Base-by-base conservation (phyloP, 1,284 basidiomycete genomes). In the Naganishia sp. region DNA sequence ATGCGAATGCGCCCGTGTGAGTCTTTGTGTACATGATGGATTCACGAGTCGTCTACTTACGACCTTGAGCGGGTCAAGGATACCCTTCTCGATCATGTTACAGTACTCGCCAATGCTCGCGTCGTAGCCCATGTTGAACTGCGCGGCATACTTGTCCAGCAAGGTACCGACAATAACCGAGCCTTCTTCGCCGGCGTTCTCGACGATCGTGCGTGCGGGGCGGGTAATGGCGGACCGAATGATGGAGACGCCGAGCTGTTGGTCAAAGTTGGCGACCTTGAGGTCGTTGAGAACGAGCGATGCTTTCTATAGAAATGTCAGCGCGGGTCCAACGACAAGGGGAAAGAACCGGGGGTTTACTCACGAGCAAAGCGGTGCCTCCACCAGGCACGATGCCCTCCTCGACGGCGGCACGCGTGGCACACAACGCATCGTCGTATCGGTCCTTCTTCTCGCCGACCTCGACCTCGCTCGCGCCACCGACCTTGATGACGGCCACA, bases 401-500 rank as follows among this genome's bases (percentile, higher is more conserved):
- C 82, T 97, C 95, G 59, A 99, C 95, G 57, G 95, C 95, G 49
- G 95, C 95, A 66, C 95, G 90, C 6, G 95, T 98, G 21, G 94
- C 94, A 80, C 96, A 96, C 67, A 98, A 85, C 6, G 95, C 95
- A 78, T 99, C 95, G 75, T 99, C 95, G 79, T 96, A 98, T 61
- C 94, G 86, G 81, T 98, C 95, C 87, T 98, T 98, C 90, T 98
- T 98, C 86, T 99, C 95, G 18, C 94, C 86, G 70, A 98, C 95
- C 82, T 98, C 95, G 67, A 98, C 94, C 81, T 98, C 95, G 69
- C 86, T 88, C 56, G 88, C 84, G 52, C 95, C 95, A 68, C 95
- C 95, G 72, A 98, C 95, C 82, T 92, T 94, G 86, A 98, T 97
- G 79, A 98, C 94, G 36, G 94, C 95, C 63, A 98, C 94, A 83